Base-by-base conservation (phyloP, 345 rosid species). In the Psidium guajava region DNA sequence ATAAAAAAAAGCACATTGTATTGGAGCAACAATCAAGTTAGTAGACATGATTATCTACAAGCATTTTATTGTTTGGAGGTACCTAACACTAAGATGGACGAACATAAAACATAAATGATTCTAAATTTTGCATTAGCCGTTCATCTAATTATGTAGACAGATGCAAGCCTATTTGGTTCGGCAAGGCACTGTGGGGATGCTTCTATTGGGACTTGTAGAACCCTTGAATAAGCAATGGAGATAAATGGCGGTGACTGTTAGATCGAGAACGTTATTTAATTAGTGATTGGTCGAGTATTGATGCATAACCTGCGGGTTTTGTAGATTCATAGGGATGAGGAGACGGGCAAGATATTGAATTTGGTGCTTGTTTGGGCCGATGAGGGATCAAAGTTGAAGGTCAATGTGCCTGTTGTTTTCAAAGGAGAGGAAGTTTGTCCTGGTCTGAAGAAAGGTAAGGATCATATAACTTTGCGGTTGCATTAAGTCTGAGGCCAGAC, bases 341-440 rank as follows among this genome's bases (percentile, higher is more conserved):
- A 92, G 89, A 93, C 91, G 24, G 98, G 99, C 87, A 92, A 90
- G 87, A 90, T 97, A 89, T 86, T 94, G 89, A 95, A 97, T 89
- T 88, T 97, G 91, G 98, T 95, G 21, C 93, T 97, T 73, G 95
- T 95, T 54, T 95, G 98, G 99, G 98, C 98, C 21, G 91, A 95
- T 82, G 94, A 94, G 12, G 99, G 96, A 11, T 91, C 93, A 4
- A 86, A 87, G 73, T 73, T 97, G 91, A 93, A 94, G 89, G 96
- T 95, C 90, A 95, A 94, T 87, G 97, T 95, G 87, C 99, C 99
- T 24, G 75, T 97, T 89, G 92, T 94, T 86, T 93, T 91, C 91
- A 95, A 91, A 90, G 99, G 99, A 82, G 92, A 91, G 82, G 98
- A 95, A 42, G 83, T 87, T 84, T 93, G 94, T 55, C 95, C 92